These are phyloP conservation scores for Psilocybe subaeruginosa DNA, from an alignment of 768 basidiomycete species.

Conservation along the genomic window DNA sequence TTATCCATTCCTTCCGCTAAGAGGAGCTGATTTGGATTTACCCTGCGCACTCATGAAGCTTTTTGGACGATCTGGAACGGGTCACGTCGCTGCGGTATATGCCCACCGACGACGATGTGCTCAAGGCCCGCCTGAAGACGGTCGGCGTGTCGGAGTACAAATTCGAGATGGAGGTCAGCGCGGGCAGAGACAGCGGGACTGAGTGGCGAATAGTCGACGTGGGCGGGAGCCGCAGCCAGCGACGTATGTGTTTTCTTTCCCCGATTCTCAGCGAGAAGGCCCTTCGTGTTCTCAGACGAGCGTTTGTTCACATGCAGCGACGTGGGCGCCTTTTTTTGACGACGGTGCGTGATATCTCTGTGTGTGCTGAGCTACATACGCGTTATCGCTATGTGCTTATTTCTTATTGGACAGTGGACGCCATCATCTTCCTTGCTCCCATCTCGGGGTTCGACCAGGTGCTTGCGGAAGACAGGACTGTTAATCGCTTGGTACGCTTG, in stretches of 20 bases:
- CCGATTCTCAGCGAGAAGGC: not conserved
- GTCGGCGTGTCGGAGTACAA: conserved; percentile 82
- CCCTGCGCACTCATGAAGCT: conserved; percentile 41
- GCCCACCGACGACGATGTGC: conserved; percentile 78
- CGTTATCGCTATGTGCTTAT: not conserved
- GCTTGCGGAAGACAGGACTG: conserved; percentile 60
- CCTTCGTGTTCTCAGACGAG: not conserved
- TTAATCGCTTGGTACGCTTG: conserved; percentile 58
- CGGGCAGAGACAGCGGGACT: conserved; percentile 54
- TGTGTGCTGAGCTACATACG: not conserved
- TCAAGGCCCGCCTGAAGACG: conserved; percentile 76
- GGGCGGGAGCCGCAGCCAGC: conserved; percentile 71
- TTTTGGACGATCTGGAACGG: conserved; percentile 68
- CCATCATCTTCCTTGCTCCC: conserved; percentile 78
- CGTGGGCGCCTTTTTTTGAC: conserved; percentile 75
- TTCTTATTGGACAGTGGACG: conserved; percentile 49
- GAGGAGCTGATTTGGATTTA: conserved; percentile 9
- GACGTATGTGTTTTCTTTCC: conserved; percentile 25
- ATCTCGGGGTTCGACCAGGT: conserved; percentile 77
- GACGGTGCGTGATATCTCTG: conserved; percentile 39
- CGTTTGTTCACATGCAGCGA: conserved; percentile 38
- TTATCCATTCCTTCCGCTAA: not conserved
- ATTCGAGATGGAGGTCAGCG: conserved; percentile 72
- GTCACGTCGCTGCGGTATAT: conserved; percentile 65
- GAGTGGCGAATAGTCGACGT: conserved; percentile 84